Conservation (phyloP, 2,329 filamentous ascomycete genomes). For the Stenocarpella maydis region DNA sequence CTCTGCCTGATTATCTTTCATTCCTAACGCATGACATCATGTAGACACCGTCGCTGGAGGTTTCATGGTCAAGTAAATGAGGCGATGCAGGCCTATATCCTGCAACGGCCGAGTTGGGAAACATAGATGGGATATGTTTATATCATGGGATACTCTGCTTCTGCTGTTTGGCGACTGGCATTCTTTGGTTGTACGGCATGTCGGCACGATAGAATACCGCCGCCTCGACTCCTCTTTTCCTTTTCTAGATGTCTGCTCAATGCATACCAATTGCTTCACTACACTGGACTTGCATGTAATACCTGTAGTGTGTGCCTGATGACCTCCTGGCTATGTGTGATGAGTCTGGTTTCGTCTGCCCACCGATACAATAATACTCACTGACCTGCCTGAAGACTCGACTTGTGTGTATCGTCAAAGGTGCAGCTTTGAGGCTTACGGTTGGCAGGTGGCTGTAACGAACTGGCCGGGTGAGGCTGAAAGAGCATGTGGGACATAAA, state of each 20-base stretch:
- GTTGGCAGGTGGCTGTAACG: constrained; percentile 6
- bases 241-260: not conserved
- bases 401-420: not conserved
- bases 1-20: not conserved
- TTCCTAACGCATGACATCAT: not conserved
- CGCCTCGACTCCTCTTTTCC: too few relatives aligned
- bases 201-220: not conserved
- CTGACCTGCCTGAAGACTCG: not conserved
- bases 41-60: not conserved
- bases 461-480: constrained; percentile 29
- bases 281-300: not conserved
- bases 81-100: not conserved
- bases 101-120: not conserved
- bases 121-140: not conserved
- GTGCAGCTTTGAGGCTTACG: not conserved
- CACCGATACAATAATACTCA: not conserved
- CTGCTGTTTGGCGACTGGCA: constrained; percentile 4
- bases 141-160: not conserved
- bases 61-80: not conserved
- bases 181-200: constrained; percentile 2
- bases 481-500: constrained; percentile 3
- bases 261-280: not conserved
- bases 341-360: not conserved
- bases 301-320: too few relatives aligned
- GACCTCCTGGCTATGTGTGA: not conserved